Percentiles rank a stretch among this genome's conserved stretches.
These are phyloP conservation scores for Fraxinus paxiana DNA, from an alignment of 305 asterid species.

Conservation along the genomic window DNA sequence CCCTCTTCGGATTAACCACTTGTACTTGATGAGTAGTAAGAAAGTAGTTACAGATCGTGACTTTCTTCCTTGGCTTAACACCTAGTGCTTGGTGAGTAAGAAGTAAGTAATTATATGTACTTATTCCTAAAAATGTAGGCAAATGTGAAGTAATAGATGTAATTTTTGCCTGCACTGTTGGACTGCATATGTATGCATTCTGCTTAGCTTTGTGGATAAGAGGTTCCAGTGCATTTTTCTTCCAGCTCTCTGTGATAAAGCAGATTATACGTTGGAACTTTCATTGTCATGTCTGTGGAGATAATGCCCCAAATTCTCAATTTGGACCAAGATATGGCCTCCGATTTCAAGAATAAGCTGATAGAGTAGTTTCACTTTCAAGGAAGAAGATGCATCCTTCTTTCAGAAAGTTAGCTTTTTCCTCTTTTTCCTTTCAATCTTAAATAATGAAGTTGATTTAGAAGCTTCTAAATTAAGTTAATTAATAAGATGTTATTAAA, in stretches of 20 bases:
- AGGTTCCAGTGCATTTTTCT: neutral
- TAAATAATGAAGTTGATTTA: neutral
- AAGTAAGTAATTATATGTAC: neutral
- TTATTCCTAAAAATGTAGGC: neutral
- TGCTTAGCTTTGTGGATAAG: neutral
- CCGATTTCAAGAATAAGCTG: neutral
- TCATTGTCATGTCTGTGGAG: neutral
- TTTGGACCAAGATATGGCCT: neutral
- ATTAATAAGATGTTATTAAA: neutral
- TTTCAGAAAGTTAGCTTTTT: neutral
- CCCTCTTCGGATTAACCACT: neutral
- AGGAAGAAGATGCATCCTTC: neutral
- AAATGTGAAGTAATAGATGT: neutral
- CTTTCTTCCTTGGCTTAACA: neutral
- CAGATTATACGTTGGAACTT: neutral
- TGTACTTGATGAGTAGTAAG: neutral
- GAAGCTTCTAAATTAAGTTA: neutral
- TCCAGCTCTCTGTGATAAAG: neutral
- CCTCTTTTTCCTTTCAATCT: neutral
- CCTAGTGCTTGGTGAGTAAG: neutral
- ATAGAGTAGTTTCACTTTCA: neutral
- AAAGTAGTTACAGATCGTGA: neutral
- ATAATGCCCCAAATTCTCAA: neutral
- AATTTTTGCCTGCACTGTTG: neutral
- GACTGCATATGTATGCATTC: neutral